A percentile compares a stretch with the other conserved stretches of the same genome.
These are phyloP conservation scores for Globisporangium viniferum DNA, from an alignment of 352 stramenopile genomes.

Conservation along the genomic window DNA sequence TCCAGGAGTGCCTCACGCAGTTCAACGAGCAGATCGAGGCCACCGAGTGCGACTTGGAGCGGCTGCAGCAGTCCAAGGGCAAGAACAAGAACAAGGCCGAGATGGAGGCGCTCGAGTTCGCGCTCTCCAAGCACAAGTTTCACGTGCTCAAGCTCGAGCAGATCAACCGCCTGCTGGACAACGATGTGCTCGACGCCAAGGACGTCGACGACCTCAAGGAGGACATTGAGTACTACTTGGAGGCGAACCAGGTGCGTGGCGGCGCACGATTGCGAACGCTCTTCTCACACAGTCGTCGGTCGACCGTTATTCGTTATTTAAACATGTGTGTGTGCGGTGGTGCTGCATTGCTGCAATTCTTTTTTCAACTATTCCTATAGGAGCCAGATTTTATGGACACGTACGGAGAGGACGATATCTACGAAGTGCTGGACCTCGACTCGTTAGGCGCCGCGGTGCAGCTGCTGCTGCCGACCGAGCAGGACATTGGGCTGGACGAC, in stretches of 20 bases:
- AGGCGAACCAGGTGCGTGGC: slow-evolving; percentile 71
- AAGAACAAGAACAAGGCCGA: slow-evolving; percentile 94
- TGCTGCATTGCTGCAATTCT: background rate
- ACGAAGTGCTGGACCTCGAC: slow-evolving; percentile 95
- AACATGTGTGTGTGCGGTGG: background rate
- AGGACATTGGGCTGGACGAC: slow-evolving; percentile 71
- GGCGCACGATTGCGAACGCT: background rate
- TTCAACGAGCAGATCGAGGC: slow-evolving; percentile 90
- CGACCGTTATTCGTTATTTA: background rate
- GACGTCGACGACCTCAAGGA: slow-evolving; percentile 96
- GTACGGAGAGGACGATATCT: slow-evolving; percentile 91
- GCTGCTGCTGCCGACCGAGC: slow-evolving; percentile 64
- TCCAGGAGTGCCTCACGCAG: slow-evolving; percentile 75
- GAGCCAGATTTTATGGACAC: slow-evolving; percentile 94
- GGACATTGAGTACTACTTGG: slow-evolving; percentile 98
- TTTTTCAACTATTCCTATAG: slow-evolving; percentile 16
- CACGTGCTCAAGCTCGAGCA: slow-evolving; percentile 98
- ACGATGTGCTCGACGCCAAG: slow-evolving; percentile 91
- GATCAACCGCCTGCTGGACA: slow-evolving; percentile 97
- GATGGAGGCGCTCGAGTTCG: slow-evolving; percentile 90
- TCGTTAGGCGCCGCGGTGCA: slow-evolving; percentile 74
- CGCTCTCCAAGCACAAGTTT: slow-evolving; percentile 93
- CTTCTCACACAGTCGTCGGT: background rate
- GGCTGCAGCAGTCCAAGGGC: slow-evolving; percentile 83
- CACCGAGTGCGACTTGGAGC: slow-evolving; percentile 79